Conservation (phyloP, 352 stramenopile genomes). For the Phytopythium oedochilum region DNA sequence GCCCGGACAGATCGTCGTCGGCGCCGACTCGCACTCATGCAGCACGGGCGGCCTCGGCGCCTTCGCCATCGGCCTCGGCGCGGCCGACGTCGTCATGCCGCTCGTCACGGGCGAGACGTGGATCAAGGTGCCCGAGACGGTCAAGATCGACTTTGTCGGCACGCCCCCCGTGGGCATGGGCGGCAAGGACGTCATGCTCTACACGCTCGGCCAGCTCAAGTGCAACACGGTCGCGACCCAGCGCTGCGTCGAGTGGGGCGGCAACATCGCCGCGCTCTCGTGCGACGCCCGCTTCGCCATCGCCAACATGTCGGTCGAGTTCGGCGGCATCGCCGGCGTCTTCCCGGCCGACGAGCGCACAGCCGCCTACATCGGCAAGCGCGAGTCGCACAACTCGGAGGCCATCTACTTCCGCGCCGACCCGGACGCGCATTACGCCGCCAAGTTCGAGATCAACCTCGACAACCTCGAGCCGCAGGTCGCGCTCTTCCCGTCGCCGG, state of each 20-base stretch:
- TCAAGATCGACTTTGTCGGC: constrained; percentile 80
- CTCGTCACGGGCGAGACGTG: constrained; percentile 84
- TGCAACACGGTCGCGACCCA: constrained; percentile 82
- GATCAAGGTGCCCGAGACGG: constrained; percentile 87
- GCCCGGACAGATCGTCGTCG: constrained; percentile 80
- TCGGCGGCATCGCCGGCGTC: constrained; percentile 79
- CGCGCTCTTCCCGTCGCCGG: constrained; percentile 71
- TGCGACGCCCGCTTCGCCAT: constrained; percentile 84
- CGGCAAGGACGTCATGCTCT: constrained; percentile 86
- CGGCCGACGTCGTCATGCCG: constrained; percentile 80
- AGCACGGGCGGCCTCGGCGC: constrained; percentile 68
- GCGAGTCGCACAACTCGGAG: constrained; percentile 69
- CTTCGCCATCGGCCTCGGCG: constrained; percentile 74
- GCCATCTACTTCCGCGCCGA: constrained; percentile 82
- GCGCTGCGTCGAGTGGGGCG: constrained; percentile 74
- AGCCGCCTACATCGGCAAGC: constrained; percentile 73
- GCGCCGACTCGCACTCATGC: constrained; percentile 79
- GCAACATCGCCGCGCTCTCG: constrained; percentile 72
- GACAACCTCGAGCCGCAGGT: constrained; percentile 65
- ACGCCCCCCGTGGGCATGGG: constrained; percentile 63
- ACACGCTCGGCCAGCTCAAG: constrained; percentile 81
- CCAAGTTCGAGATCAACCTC: constrained; percentile 73
- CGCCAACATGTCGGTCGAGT: constrained; percentile 84
- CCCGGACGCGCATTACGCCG: constrained; percentile 64
- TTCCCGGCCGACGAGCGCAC: constrained; percentile 77